Base-by-base conservation (phyloP, 371 early-diverging fungal genomes). In the Nematocida sp. region DNA sequence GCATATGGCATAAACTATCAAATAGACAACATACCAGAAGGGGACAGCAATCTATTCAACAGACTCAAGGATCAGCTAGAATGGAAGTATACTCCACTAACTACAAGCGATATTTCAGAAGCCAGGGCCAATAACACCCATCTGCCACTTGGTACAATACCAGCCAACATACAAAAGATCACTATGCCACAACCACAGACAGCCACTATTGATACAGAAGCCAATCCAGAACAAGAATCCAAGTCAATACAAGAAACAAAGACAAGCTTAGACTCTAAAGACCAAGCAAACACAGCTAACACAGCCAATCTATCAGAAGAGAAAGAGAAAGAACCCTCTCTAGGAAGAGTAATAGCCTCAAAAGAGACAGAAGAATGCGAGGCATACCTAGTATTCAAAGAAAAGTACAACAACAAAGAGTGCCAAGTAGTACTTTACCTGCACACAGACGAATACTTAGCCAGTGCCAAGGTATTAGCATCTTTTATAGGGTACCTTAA, bases 1-100 rank as follows among this genome's bases (percentile, higher is more conserved):
- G 34, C 49, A 23, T 70, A 70, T 32, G 74, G 74, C 48, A 70
- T 70, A 21, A 70, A 70, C 46, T 70, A 70, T 35, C n/a, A 31
- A 4, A 60, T 70, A 19, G 61, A 57, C 11, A 61, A 60, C 7
- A 55, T 70, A 9, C 58, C 55, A 4, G 32, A 7, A 32, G 47
- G 4, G 17, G 51, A 70, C 29, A 15, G 0, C 0, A 17, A 4
- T 27, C 49, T 48, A 2, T 7, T 5, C 5, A 29, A 53, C 5
- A 32, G 46, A 29, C 38, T 37, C 11, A 46, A 43, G 29, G 23
- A 34, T 2, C 31, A 55, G 55, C 15, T 55, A n/a, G 29, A 43
- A 35, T 57, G 51, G 51, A 27, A 40, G 0, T 57, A 60, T 27
- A 3, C 17, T 1, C 9, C 60, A 5, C 61, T 45, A 19, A n/a